phyloP scores from a whole-genome alignment of 1,284 basidiomycete genomes.

The Filobasidium uniguttulatum region DNA sequence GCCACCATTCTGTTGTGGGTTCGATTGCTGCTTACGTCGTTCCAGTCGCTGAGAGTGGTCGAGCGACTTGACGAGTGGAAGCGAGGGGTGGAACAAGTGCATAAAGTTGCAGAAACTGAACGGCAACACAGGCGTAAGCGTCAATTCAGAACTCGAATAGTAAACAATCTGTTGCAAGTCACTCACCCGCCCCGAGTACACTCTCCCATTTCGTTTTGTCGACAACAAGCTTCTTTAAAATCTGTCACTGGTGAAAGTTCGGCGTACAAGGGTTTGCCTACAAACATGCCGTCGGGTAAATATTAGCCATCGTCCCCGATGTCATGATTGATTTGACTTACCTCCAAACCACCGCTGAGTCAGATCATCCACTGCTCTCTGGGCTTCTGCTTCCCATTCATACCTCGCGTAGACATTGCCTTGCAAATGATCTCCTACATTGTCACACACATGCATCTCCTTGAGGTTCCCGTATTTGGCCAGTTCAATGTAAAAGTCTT shows the following conservation, averaged over 20 bases:
- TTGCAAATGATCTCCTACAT: conserved; percentile 96
- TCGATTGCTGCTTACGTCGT: conserved; percentile 41
- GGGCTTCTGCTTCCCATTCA: conserved; percentile 96
- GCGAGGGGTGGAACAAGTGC: conserved; percentile 80
- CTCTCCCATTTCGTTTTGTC: conserved; percentile 95
- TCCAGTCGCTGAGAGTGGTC: conserved; percentile 72
- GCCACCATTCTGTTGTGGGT: conserved; percentile 12
- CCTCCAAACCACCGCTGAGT: conserved; percentile 98
- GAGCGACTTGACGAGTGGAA: conserved; percentile 62
- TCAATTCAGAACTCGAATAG: too few relatives aligned
- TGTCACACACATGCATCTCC: conserved; percentile 97
- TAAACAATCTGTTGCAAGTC: too few relatives aligned
- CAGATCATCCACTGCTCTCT: conserved; percentile 77
- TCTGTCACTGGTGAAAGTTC: conserved; percentile 97
- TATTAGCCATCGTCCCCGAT: background rate
- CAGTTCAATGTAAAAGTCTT: conserved; percentile 75
- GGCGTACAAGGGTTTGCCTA: conserved; percentile 90
- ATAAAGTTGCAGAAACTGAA: conserved; percentile 91
- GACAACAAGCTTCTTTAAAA: conserved; percentile 96
- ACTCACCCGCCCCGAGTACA: conserved; percentile 73
- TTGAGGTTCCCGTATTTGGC: conserved; percentile 88
- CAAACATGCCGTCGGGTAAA: conserved; percentile 9
- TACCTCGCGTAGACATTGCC: conserved; percentile 98
- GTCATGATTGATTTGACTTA: too few relatives aligned
- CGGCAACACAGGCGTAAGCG: too few relatives aligned